phyloP scores from a whole-genome alignment of 208 protist genomes.

The Kentomonas sorsogonicus region DNA sequence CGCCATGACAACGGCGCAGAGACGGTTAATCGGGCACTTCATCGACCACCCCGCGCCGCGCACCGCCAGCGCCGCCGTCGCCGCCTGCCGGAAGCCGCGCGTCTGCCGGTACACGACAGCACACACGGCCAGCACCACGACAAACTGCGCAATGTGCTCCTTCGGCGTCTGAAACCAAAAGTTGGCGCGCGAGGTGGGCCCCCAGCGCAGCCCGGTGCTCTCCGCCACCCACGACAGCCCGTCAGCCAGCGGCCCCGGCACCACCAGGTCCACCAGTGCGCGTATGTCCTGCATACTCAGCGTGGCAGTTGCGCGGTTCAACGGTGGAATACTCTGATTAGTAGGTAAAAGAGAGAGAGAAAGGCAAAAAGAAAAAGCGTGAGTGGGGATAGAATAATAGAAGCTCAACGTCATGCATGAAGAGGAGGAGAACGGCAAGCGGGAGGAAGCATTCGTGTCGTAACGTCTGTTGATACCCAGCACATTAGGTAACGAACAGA shows the following conservation, averaged over 20 bases:
- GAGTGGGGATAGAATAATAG: not conserved
- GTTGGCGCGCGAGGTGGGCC: conserved; percentile 22
- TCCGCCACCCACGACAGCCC: conserved; percentile 21
- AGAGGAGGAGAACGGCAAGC: too few species aligned
- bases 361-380: conserved; percentile 8
- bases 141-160: conserved; percentile 47
- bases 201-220: conserved; percentile 50
- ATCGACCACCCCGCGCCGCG: conserved; percentile 19
- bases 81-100: conserved; percentile 20
- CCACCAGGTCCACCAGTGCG: conserved; percentile 27
- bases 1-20: conserved; percentile 27
- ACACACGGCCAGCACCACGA: conserved; percentile 27
- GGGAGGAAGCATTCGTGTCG: too few species aligned
- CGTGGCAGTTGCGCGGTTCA: conserved; percentile 1
- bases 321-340: conserved; percentile 1
- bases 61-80: conserved; percentile 10
- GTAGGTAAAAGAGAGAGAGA: conserved; percentile 13
- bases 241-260: conserved; percentile 34
- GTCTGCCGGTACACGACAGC: conserved; percentile 22
- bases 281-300: too few species aligned
- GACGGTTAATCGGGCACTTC: conserved; percentile 32
- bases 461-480: too few species aligned
- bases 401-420: conserved; percentile 5
- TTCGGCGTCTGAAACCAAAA: conserved; percentile 72
- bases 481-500: too few species aligned